Evolutionary conservation across 2,329 filamentous ascomycete genomes (phyloP).

Genomic region (Didymella arachidicola): DNA sequence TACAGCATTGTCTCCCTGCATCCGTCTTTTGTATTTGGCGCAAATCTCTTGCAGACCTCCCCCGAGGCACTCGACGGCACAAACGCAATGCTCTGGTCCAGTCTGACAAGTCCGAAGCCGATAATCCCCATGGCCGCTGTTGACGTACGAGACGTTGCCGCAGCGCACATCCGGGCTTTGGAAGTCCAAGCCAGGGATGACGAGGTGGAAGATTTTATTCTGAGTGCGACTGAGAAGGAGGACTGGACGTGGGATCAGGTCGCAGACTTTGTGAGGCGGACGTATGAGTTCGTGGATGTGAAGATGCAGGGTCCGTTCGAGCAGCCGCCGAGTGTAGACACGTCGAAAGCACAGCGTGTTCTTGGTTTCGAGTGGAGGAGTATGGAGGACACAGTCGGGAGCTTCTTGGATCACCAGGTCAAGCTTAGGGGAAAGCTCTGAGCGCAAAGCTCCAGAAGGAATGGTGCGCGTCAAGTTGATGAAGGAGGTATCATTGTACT

Average conservation of each 20-base stretch:
- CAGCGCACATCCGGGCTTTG: conserved; percentile 34
- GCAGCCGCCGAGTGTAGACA: conserved; percentile 17
- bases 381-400: conserved; percentile 20
- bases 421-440: conserved; percentile 3
- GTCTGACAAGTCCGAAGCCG: conserved; percentile 21
- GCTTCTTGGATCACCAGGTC: conserved; percentile 6
- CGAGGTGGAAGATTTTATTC: conserved; percentile 11
- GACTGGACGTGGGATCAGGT: conserved; percentile 27
- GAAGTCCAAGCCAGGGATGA: not conserved
- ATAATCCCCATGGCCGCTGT: conserved; percentile 23
- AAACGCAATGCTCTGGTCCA: conserved; percentile 30
- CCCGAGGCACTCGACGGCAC: conserved; percentile 26
- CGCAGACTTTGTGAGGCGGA: conserved; percentile 21
- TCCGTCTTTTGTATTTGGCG: conserved; percentile 36
- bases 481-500: too few species aligned
- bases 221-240: conserved; percentile 10
- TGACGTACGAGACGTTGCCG: conserved; percentile 39
- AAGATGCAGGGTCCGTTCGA: conserved; percentile 17
- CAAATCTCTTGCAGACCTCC: conserved; percentile 28
- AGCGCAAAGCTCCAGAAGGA: not conserved
- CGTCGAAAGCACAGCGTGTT: conserved; percentile 23
- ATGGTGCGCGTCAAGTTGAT: not conserved
- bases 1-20: conserved; percentile 37
- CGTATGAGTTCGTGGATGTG: conserved; percentile 23
- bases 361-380: conserved; percentile 25